Evolutionary conservation across 1,284 basidiomycete species (phyloP), one percentile per base, ranked within the genome.

Genomic region (Ustilago crameri): DNA sequence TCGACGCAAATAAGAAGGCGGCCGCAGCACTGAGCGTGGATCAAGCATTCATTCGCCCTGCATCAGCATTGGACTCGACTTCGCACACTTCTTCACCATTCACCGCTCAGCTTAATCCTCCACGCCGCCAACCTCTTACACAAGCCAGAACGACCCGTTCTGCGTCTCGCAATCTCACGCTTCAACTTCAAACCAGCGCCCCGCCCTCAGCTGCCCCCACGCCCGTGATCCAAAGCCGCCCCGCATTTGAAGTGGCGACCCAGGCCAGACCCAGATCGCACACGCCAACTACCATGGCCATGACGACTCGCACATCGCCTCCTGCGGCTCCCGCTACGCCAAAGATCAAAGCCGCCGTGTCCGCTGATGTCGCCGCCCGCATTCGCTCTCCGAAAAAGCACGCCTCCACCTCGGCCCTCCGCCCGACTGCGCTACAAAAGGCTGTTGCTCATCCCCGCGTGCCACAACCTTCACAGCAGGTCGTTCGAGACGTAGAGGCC

Each of bases 261-360:
- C 58, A 58, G 14, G 17, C 43, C 12, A 57, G 59, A 48, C 66
- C 66, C 5, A 45, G 66, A 22, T 69, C 66, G 8, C 66, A 63
- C 9, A 63, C 66, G 5, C 66, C 66, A 0, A 60, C 66, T 2
- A 43, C 27, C 32, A 63, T 63, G 59, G 24, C 60, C 12, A 10
- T 18, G 20, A 8, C 18, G 20, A 18, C 51, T 17, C 54, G 50
- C 24, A 50, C 58, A 20, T 37, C 46, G 37, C 15, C 58, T 2
- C 22, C 44, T 3, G 9, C 35, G 5, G 45, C 57, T n/a, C 52
- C 57, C 3, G 37, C 35, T 1, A 61, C 56, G 27, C 62, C 68
- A 27, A 65, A 61, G 37, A 65, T 71, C 62, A 71, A 71, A 53
- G 68, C 68, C 2, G 54, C 68, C 14, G 51, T 71, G 3, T 65